Base-by-base conservation (phyloP, 192 early-diverging fungal species). In the Backusella liffmaniae region DNA sequence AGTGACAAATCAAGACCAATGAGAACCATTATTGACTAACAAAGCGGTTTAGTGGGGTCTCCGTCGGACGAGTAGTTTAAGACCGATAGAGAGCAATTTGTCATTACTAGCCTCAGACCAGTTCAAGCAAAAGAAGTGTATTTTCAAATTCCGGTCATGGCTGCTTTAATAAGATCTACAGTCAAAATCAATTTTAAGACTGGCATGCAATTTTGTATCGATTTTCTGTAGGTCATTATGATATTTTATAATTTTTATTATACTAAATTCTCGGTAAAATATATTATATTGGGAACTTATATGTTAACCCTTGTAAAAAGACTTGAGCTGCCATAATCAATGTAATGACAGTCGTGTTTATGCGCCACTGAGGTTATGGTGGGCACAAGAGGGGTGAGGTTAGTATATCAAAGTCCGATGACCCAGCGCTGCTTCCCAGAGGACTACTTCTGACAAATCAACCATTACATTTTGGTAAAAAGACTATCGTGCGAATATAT, bases 31-130 rank as follows among this genome's bases (percentile, higher is more conserved):
- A 42, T 26, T 53, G 23, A 35, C 15, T 35, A 69, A 69, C 35
- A 39, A 34, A 72, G 71, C n/a, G 44, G 71, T 72, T 53, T 53
- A 72, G 44, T 30, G 39, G 39, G 21, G 21, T 26, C 42, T 42
- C 29, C 35, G 37, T 62, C 30, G 49, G 72, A 62, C 72, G 72
- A 76, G 46, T 77, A 65, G 76, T 34, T 72, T 46, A 71, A 37
- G 73, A 53, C 76, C 59, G 70, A 72, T 72, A 44, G 36, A 71
- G 59, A 72, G 30, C 1, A 30, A 77, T 77, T 77, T 77, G 76
- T 77, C 76, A 77, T 72, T 72, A 77, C 76, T 77, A 77, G 69
- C 76, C 76, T 77, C 76, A 77, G 76, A 77, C 76, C 59, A 77
- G 46, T 34, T 34, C 32, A 42, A 46, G 23, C 34, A 53, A 73